Base-by-base conservation (phyloP, 2,329 filamentous ascomycete species). In the Pezicula carpinea region DNA sequence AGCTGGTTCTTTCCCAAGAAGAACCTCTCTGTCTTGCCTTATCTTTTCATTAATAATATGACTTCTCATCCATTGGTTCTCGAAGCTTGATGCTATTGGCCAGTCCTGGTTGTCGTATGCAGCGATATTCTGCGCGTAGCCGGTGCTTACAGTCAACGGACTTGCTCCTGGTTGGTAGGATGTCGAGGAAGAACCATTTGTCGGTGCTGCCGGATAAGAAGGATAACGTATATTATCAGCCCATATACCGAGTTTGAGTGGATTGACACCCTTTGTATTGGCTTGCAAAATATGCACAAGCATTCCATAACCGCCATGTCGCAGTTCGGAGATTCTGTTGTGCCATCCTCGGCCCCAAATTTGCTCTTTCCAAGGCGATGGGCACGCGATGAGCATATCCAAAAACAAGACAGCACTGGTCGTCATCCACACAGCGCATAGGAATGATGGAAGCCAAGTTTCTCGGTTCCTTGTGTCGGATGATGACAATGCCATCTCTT, bases 261-360 rank as follows among this genome's bases (percentile, higher is more conserved):
- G 51, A 34, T 53, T 53, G 7, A 53, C 22, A 15, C 44, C 45
- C 15, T 46, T 52, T 2, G 46, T 52, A 18, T 53, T 52, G 6
- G 43, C 44, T 42, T 31, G 31, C 15, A 53, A 35, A 11, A 52
- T 26, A 6, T 44, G 35, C 19, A 53, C 26, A n/a, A 53, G 43
- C 51, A 53, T 53, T 1, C 51, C 49, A 38, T 53, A 53, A 13
- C 49, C 51, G 13, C 51, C 49, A 41, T 52, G 38, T 26, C 51
- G 23, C 7, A 53, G 49, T n/a, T 47, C 40, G 2, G 41, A 31
- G 10, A 52, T 46, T 15, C 38, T 44, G 3, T 52, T 38, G n/a
- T 47, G 43, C 51, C 49, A 53, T 15, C 17, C 22, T 31, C 13
- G 26, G 3, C 51, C 51, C 51, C 51, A 53, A 21, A 53, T 53